These are phyloP conservation scores for Debaryomyces fabryi DNA, from an alignment of 1,139 yeast species.

Conservation along the genomic window DNA sequence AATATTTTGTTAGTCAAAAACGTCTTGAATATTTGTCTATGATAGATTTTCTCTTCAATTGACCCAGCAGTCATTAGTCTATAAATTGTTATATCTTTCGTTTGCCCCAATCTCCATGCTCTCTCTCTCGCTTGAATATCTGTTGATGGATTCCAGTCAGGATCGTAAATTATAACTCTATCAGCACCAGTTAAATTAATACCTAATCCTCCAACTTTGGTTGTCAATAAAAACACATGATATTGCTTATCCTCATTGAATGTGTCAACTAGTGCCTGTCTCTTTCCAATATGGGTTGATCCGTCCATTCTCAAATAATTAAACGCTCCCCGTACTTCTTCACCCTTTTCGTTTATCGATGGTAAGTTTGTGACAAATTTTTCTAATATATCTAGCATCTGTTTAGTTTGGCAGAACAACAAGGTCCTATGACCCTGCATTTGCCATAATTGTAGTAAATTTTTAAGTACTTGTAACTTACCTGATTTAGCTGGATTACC, in stretches of 20 bases:
- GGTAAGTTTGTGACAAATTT: conserved; percentile 51
- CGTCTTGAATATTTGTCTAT: conserved; percentile 94
- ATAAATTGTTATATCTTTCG: conserved; percentile 89
- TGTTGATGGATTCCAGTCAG: conserved; percentile 99
- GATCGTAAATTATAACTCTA: conserved; percentile 90
- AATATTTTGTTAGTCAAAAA: conserved; percentile 89
- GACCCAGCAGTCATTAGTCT: conserved; percentile 93
- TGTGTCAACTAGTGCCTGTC: conserved; percentile 79
- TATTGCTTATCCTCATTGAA: conserved; percentile 66
- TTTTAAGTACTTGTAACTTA: conserved; percentile 85
- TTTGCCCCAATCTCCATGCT: conserved; percentile 97
- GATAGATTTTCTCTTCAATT: conserved; percentile 95
- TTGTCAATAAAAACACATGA: conserved; percentile 77
- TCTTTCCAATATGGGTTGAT: conserved; percentile 71
- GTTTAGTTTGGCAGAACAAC: conserved; percentile 87
- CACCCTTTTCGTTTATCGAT: conserved; percentile 23
- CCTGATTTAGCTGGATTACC: conserved; percentile 81
- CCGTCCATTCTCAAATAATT: conserved; percentile 91
- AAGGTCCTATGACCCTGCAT: conserved; percentile 76
- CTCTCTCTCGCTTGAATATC: conserved; percentile 96
- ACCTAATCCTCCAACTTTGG: conserved; percentile 95
- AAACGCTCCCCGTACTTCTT: conserved; percentile 23
- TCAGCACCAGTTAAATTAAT: conserved; percentile 95
- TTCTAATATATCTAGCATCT: conserved; percentile 89
- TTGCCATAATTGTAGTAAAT: conserved; percentile 76